Conservation (phyloP, 148 eudicot genomes). For the Gaultheria prostrata region DNA sequence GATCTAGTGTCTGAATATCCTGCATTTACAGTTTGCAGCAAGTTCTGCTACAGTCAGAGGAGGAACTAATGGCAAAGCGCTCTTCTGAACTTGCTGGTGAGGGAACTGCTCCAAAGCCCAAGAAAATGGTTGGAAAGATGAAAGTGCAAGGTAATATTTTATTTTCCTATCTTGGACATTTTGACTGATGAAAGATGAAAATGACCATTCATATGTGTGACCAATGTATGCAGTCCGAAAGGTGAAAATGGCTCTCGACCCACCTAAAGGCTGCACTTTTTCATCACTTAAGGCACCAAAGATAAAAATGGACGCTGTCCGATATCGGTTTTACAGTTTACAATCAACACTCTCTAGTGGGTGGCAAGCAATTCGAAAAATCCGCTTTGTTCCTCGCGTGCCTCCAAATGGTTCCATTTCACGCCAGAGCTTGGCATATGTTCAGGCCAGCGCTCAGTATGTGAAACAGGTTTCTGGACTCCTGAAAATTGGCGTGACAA, state of each 20-base stretch:
- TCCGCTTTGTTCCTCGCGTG: conserved; percentile 56
- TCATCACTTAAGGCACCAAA: conserved; percentile 54
- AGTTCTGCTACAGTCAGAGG: conserved; percentile 74
- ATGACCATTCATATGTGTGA: conserved; percentile 9
- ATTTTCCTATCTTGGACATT: conserved; percentile 8
- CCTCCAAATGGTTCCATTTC: conserved; percentile 71
- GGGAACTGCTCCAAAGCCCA: conserved; percentile 67
- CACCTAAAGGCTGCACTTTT: conserved; percentile 82
- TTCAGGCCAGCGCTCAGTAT: conserved; percentile 80
- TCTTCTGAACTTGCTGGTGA: conserved; percentile 54
- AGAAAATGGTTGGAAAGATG: conserved; percentile 87
- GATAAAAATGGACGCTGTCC: conserved; percentile 50
- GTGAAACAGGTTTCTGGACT: conserved; percentile 87
- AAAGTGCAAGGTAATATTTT: conserved; percentile 78
- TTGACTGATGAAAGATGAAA: not conserved
- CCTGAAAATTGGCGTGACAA: conserved; percentile 76
- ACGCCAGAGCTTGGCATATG: conserved; percentile 79
- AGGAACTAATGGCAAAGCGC: conserved; percentile 63
- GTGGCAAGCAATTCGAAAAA: conserved; percentile 64
- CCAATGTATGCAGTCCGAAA: conserved; percentile 62
- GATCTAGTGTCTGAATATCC: not conserved
- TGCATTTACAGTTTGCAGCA: conserved; percentile 58
- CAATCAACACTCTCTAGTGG: conserved; percentile 58
- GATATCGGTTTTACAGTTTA: conserved; percentile 44
- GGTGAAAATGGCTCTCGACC: conserved; percentile 80